Conservation (phyloP, 805 yeast species). For the Metschnikowia gelsemii region DNA sequence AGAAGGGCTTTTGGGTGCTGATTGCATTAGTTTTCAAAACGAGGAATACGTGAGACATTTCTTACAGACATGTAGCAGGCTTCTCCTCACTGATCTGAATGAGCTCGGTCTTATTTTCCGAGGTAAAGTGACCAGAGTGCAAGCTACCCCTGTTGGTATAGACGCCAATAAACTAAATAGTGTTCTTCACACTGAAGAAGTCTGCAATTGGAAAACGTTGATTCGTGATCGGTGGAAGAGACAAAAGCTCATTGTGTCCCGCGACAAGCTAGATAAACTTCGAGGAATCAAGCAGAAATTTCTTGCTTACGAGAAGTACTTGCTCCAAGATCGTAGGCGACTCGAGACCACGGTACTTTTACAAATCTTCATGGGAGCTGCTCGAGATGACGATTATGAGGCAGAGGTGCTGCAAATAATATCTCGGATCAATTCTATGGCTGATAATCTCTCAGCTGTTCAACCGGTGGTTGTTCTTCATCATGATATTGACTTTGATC, state of each 20-base stretch:
- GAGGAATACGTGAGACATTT: slow-evolving; percentile 93
- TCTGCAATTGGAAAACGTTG: slow-evolving; percentile 62
- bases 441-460: slow-evolving; percentile 65
- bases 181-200: slow-evolving; percentile 48
- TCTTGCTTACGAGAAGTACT: slow-evolving; percentile 78
- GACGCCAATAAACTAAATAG: slow-evolving; percentile 59
- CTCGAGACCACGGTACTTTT: slow-evolving; percentile 70
- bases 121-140: slow-evolving; percentile 55
- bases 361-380: slow-evolving; percentile 70
- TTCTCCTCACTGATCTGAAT: slow-evolving; percentile 79
- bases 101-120: slow-evolving; percentile 59
- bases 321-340: slow-evolving; percentile 68
- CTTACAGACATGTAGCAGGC: slow-evolving; percentile 81
- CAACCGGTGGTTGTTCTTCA: slow-evolving; percentile 87
- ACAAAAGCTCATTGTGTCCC: slow-evolving; percentile 71
- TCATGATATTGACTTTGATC: slow-evolving; percentile 85
- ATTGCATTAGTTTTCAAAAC: slow-evolving; percentile 84
- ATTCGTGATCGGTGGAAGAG: slow-evolving; percentile 78
- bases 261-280: slow-evolving; percentile 85
- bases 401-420: slow-evolving; percentile 73
- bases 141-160: slow-evolving; percentile 73
- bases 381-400: slow-evolving; percentile 62
- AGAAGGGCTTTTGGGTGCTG: slow-evolving; percentile 85
- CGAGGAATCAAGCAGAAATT: slow-evolving; percentile 88
- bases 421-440: slow-evolving; percentile 78